Evolutionary conservation across 2,329 filamentous ascomycete species (phyloP).

Genomic region (Colletotrichum gigasporum): DNA sequence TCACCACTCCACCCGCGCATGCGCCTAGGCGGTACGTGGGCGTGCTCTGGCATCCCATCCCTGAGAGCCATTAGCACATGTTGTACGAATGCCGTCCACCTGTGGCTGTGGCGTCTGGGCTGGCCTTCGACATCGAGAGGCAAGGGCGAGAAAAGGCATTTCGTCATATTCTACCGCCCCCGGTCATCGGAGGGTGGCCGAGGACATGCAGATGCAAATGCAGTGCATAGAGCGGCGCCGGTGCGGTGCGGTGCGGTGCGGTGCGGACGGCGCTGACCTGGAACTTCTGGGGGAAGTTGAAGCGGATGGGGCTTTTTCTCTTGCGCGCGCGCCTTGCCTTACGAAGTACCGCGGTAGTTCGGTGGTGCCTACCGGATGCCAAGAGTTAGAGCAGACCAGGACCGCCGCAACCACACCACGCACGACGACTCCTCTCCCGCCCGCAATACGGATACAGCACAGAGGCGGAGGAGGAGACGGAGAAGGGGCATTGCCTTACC

Average conservation of each 20-base stretch:
- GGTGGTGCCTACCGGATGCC: not conserved
- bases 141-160: not conserved
- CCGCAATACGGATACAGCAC: not conserved
- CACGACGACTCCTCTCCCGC: not conserved
- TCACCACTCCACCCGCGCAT: not conserved
- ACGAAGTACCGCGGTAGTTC: too few species aligned
- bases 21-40: too few species aligned
- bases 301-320: not conserved
- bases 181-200: conserved; percentile 27
- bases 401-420: not conserved
- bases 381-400: not conserved
- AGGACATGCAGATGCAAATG: conserved; percentile 17
- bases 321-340: too few species aligned
- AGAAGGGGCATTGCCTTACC: not conserved
- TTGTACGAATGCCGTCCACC: not conserved
- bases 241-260: not conserved
- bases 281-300: not conserved
- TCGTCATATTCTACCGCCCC: conserved; percentile 13
- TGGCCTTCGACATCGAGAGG: too few species aligned
- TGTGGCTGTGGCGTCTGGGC: not conserved
- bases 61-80: too few species aligned
- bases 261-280: not conserved
- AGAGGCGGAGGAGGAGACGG: not conserved
- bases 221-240: conserved; percentile 5
- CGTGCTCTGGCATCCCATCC: not conserved